Conservation (phyloP, 768 basidiomycete genomes). For the Exsudoporus frostii region DNA sequence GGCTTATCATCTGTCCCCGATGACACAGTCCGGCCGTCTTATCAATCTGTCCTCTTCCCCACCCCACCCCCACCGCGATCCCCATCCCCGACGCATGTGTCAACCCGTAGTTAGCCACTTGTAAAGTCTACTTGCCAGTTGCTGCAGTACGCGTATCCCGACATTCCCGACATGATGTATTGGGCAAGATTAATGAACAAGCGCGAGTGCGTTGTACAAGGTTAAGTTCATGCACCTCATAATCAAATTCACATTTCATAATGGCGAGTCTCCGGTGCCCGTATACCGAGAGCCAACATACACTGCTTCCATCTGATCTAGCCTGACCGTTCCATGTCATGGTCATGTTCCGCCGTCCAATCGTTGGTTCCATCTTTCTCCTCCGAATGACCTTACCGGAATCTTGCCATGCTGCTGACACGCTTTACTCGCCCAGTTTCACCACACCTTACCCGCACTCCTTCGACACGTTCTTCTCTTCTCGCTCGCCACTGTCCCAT, state of each 20-base stretch:
- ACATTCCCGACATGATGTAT: constrained; percentile 32
- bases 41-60: constrained; percentile 20
- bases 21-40: constrained; percentile 20
- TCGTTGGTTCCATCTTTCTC: constrained; percentile 40
- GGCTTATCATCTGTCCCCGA: constrained; percentile 19
- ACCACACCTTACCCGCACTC: constrained; percentile 61
- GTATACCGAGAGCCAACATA: constrained; percentile 27
- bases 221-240: constrained; percentile 37
- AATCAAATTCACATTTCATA: constrained; percentile 45
- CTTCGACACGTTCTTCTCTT: constrained; percentile 59
- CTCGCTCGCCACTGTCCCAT: constrained; percentile 46
- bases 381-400: constrained; percentile 46
- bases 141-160: constrained; percentile 19
- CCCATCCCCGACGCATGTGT: constrained; percentile 15
- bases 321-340: constrained; percentile 18
- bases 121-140: constrained; percentile 16
- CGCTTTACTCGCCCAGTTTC: constrained; percentile 41
- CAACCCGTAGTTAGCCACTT: constrained; percentile 27
- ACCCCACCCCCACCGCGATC: too few relatives aligned
- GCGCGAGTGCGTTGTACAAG: constrained; percentile 30
- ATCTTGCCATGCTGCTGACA: constrained; percentile 59
- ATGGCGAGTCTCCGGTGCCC: constrained; percentile 31
- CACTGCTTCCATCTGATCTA: constrained; percentile 29
- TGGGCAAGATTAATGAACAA: constrained; percentile 33
- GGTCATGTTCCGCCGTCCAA: constrained; percentile 33